Evolutionary conservation across 805 yeast genomes (phyloP), one percentile per base, ranked within the genome.

Genomic region (Isabelozyma pseudorhagii): DNA sequence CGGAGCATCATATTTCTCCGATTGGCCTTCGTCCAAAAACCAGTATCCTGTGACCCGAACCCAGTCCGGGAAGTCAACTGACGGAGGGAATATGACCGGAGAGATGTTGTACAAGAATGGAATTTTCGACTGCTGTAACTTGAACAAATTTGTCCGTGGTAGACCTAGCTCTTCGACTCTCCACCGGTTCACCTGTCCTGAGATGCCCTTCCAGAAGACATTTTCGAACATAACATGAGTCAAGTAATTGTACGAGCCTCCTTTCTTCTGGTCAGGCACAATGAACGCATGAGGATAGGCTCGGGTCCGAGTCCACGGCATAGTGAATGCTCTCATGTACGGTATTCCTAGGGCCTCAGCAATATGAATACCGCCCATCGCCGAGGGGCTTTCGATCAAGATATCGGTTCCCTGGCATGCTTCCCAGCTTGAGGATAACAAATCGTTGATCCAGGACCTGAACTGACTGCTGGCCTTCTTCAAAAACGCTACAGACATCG

Each of bases 241-340:
- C 70, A 93, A 74, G 61, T 89, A 89, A 63, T 93, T 93, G 68
- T 93, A 93, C 8, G 92, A 86, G 3, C 97, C 97, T 9, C 97
- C 97, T 64, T 87, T 80, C 62, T 87, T 89, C 67, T 89, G 96
- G 52, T 91, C 97, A 0, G 98, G 97, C 7, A 89, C 96, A 63
- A 92, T 83, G 55, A 93, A 91, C 0, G 98, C 97, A 73, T 93
- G 97, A 1, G 97, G 97, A 63, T 93, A 93, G 0, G 97, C 96
- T 56, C 96, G 77, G 0, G 98, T 92, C 52, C 96, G 72, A 0
- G 97, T 89, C 98, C 98, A 93, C 0, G 98, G 98, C 98, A 93
- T 93, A 0, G 98, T 93, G 63, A 93, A 93, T 0, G 97, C 97
- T 59, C 97, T 77, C 72, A 89, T 87, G 63, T 93, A 93, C 0